These are phyloP conservation scores for Ceratopteris richardii DNA, from an alignment of 75 land plant genomes.

Conservation along the genomic window DNA sequence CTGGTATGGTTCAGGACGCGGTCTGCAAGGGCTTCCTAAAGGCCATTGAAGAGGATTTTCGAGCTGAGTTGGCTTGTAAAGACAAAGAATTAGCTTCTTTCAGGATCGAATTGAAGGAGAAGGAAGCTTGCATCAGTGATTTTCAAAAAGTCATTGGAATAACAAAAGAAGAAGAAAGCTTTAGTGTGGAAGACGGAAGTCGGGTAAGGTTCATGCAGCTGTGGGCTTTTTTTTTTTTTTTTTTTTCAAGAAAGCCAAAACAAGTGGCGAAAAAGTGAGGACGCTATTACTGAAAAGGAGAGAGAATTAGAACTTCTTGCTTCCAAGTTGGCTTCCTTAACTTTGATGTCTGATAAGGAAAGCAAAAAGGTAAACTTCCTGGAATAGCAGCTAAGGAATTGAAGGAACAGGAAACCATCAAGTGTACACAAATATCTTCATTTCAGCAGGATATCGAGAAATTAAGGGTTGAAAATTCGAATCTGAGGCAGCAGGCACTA, in stretches of 20 bases:
- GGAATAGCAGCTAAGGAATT: background rate
- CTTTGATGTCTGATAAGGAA: background rate
- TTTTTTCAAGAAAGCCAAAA: constrained; percentile 1
- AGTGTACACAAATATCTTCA: background rate
- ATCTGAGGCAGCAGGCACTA: background rate
- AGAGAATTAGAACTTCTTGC: background rate
- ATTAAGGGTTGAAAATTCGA: background rate
- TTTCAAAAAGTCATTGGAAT: background rate
- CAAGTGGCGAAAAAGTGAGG: constrained; percentile 2
- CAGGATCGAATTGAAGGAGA: background rate
- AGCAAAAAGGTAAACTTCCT: too few relatives aligned
- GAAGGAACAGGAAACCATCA: too few relatives aligned
- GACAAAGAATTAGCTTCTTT: background rate
- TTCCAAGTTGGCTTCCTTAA: background rate
- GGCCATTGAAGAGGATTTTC: too few relatives aligned
- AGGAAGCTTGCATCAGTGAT: background rate
- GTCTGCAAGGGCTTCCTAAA: constrained; percentile 1
- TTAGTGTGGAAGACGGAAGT: background rate
- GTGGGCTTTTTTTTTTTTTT: too few relatives aligned
- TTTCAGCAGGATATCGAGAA: background rate
- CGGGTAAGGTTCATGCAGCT: background rate
- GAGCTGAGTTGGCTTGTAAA: too few relatives aligned
- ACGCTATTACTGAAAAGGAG: background rate
- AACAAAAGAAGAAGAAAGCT: background rate
- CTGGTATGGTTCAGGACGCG: constrained; percentile 1